Percentiles rank a stretch among this genome's conserved stretches.
Evolutionary conservation across 75 land plant species (phyloP).

Genomic region (Sequoia sempervirens): DNA sequence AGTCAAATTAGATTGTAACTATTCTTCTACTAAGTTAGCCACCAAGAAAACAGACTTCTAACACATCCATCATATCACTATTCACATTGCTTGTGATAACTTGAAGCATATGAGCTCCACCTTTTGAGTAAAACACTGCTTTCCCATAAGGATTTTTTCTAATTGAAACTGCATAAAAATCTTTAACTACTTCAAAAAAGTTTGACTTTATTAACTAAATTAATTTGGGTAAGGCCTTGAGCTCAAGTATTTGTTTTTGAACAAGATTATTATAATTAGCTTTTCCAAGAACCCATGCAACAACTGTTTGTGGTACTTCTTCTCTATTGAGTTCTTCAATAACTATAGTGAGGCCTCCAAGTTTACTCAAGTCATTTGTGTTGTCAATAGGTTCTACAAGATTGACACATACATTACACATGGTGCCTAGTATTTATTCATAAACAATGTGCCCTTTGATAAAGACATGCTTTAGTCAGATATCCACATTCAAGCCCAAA

Average conservation of each 20-base stretch:
- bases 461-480: no score
- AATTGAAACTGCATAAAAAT: conserved; percentile 88
- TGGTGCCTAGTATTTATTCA: no score
- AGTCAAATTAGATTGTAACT: conserved; percentile 12
- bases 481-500: no score
- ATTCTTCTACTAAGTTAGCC: conserved; percentile 66
- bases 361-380: conserved; percentile 91
- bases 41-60: conserved; percentile 71
- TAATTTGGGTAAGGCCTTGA: conserved; percentile 59
- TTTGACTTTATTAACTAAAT: conserved; percentile 71
- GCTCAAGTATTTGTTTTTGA: conserved; percentile 74
- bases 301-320: conserved; percentile 63
- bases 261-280: conserved; percentile 91
- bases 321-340: conserved; percentile 57
- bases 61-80: conserved; percentile 59
- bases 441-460: no score
- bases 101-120: conserved; percentile 73
- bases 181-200: conserved; percentile 70
- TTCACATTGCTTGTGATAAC: conserved; percentile 55
- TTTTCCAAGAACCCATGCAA: conserved; percentile 96
- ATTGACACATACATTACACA: no score
- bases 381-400: no score
- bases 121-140: conserved; percentile 52
- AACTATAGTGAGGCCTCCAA: conserved; percentile 71
- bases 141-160: conserved; percentile 73